Evolutionary conservation across 306 rosid genomes (phyloP), one percentile per base, ranked within the genome.

Genomic region (Vigna mungo): DNA sequence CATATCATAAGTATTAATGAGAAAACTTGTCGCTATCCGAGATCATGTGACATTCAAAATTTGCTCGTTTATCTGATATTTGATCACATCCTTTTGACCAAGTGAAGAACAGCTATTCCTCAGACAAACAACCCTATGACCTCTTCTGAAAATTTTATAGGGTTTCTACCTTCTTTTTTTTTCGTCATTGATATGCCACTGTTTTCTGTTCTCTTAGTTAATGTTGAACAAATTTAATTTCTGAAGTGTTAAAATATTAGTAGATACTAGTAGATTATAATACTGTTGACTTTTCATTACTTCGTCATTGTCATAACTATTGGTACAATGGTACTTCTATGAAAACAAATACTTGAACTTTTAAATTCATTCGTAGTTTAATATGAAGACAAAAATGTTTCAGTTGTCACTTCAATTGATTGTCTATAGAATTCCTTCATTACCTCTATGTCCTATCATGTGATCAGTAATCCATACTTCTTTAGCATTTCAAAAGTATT

Each of bases 191-290:
- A 63, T 64, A 46, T 68, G 59, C 41, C 64, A 68, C 69, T 53
- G 69, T 48, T 54, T 25, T 58, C 76, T 18, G 32, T 51, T 62
- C 62, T 52, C 39, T 5, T 49, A 59, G 51, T 34, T 74, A 21
- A 18, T 80, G 34, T 74, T 46, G 36, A 46, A 66, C n/a, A 65
- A 7, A 27, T 65, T 54, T 44, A 65, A 54, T 51, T 80, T 43
- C 25, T 54, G 84, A 73, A 66, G 17, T 56, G 7, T 64, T 47
- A 66, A 66, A 25, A 25, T 25, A 25, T 25, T 25, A 25, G 27
- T 25, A 25, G 27, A 66, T 65, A 46, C 16, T 14, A 47, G 56
- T 65, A 44, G 13, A 34, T 17, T 67, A 34, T 56, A 53, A 18
- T 18, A 6, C 54, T 15, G 4, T 72, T 73, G 68, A 21, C 32